phyloP scores from a whole-genome alignment of 2,329 filamentous ascomycete genomes.

The Fusarium brachygibbosum region DNA sequence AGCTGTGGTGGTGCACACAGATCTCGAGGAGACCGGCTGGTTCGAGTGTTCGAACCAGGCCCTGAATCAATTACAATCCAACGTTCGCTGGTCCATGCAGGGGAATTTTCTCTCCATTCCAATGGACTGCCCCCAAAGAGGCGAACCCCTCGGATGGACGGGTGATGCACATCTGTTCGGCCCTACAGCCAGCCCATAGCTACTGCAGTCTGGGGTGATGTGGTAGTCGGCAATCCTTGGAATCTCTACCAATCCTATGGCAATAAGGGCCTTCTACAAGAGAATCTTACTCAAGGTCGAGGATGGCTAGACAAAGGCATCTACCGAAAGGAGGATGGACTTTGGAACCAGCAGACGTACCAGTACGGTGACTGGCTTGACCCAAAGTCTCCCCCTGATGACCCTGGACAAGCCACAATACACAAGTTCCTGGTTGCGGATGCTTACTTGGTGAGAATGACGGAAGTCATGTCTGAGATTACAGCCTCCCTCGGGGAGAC shows the following conservation, averaged over 20 bases:
- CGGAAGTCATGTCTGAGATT: constrained; percentile 54
- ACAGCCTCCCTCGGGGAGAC: constrained; percentile 49
- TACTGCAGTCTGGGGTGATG: constrained; percentile 34
- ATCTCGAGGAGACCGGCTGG: constrained; percentile 63
- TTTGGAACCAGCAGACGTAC: constrained; percentile 24
- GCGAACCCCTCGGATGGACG: constrained; percentile 68
- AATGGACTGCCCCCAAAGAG: constrained; percentile 69
- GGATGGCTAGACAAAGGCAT: constrained; percentile 15
- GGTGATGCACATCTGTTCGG: constrained; percentile 64
- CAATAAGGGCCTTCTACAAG: not conserved
- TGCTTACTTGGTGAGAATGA: constrained; percentile 61
- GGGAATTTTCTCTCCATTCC: constrained; percentile 70
- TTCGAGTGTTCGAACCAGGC: constrained; percentile 66
- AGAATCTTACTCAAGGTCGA: constrained; percentile 41
- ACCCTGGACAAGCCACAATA: constrained; percentile 56
- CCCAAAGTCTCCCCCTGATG: constrained; percentile 54
- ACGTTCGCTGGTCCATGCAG: constrained; percentile 68
- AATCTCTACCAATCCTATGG: constrained; percentile 24
- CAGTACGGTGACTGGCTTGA: constrained; percentile 64
- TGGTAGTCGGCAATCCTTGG: constrained; percentile 30
- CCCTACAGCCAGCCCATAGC: constrained; percentile 53
- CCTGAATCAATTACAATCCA: constrained; percentile 68
- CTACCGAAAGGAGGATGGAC: constrained; percentile 47
- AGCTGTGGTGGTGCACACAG: constrained; percentile 61
- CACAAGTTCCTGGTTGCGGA: constrained; percentile 58